Base-by-base conservation (phyloP, 176 grass and related monocot genomes). In the Raddia distichophylla region DNA sequence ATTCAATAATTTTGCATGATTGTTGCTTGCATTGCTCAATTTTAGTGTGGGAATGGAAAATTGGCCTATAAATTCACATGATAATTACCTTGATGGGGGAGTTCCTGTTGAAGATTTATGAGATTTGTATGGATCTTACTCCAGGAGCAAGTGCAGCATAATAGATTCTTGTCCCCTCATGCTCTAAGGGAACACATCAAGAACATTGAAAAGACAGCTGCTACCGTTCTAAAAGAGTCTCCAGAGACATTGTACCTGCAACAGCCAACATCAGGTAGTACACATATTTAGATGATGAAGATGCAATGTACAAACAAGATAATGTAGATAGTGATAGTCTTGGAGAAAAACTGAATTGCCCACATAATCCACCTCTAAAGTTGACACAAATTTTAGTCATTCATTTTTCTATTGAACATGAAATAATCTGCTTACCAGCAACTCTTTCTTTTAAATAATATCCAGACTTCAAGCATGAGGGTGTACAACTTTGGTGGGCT, bases 81-180 rank as follows among this genome's bases (percentile, higher is more conserved):
- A 32, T 42, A 7, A 1, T 49, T 7, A 40, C 79, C 48, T 65
- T 78, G 6, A 13, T 43, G 10, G 32, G 32, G 46, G 8, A 53
- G 7, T 82, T 74, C 63, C 4, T 10, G 19, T n/a, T 87, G 3
- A 49, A 19, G 8, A 63, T 60, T 60, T 80, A 66, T 82, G 62
- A 85, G 15, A 43, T 4, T 6, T 49, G 3, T 81, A 49, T 72
- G 18, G 62, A 86, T 74, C 33, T 79, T 81, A 11, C 52, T 89
- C 16, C 80, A 89, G 88, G 92, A 82, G 27, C 92, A 94, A 46
- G 88, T 88, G 27, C 71, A 2, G 20, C 53, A 60, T 32, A 94
- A 84, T 10, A 65, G 51, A 71, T 91, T 91, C n/a, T 63, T 94
- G n/a, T 91, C 86, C n/a, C 64, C 86, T 86, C 92, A 54, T 66